Percentiles rank a stretch among this genome's conserved stretches.
Conservation (phyloP, 257 asterid species). For the Coffea canephora region DNA sequence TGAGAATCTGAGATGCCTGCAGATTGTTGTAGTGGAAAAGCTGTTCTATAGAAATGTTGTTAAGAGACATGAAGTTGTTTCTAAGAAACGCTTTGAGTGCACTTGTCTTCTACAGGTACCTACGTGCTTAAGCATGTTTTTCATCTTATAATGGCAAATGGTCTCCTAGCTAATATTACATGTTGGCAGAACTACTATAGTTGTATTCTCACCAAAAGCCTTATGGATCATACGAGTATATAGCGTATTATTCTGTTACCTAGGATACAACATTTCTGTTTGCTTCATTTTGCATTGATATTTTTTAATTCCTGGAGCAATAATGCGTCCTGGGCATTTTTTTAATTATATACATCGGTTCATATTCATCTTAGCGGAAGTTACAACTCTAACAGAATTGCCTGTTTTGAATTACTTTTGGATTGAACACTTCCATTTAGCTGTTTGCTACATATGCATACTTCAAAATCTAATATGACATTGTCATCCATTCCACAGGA, state of each 20-base stretch:
- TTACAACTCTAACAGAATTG: background rate
- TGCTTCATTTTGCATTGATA: background rate
- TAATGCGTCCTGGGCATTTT: background rate
- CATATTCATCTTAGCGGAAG: background rate
- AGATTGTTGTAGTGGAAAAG: constrained; percentile 63
- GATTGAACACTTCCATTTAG: background rate
- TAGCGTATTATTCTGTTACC: background rate
- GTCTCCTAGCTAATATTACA: background rate
- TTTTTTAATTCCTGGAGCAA: background rate
- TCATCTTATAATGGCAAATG: constrained; percentile 1
- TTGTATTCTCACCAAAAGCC: background rate
- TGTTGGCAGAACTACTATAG: background rate
- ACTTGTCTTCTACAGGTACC: constrained; percentile 82
- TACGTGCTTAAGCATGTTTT: background rate
- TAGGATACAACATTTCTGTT: background rate
- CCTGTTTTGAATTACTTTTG: background rate
- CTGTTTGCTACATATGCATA: background rate
- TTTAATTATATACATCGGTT: too few species aligned
- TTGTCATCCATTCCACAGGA: constrained; percentile 43
- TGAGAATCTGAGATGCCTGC: constrained; percentile 47
- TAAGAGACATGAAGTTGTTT: constrained; percentile 40
- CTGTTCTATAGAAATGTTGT: constrained; percentile 72
- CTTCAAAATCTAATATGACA: background rate
- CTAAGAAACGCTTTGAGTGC: constrained; percentile 61
- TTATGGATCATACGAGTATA: background rate